Conservation (phyloP, 345 rosid genomes). For the Bretschneidera sinensis region DNA sequence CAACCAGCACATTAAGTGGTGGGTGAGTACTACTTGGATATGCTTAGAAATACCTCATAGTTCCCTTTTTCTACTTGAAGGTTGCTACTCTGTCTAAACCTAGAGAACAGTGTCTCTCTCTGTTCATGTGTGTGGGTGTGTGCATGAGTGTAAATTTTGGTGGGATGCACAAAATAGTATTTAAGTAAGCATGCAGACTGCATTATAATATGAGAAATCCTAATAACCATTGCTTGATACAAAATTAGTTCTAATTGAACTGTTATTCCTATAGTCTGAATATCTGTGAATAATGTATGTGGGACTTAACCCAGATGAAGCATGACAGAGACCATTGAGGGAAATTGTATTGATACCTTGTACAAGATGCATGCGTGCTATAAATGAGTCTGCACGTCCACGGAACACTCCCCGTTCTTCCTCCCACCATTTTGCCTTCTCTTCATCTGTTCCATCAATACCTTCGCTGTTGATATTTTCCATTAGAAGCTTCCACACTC, state of each 20-base stretch:
- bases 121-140: background rate
- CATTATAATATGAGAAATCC: background rate
- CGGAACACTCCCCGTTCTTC: conserved; percentile 71
- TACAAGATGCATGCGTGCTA: conserved; percentile 94
- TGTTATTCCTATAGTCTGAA: background rate
- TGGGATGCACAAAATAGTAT: background rate
- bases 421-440: conserved; percentile 71
- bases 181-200: background rate
- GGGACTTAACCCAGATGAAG: background rate
- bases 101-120: too few relatives aligned
- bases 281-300: too few relatives aligned
- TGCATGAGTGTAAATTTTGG: too few relatives aligned
- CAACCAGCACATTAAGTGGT: background rate
- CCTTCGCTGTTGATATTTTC: conserved; percentile 65
- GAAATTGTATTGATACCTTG: conserved; percentile 54
- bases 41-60: too few relatives aligned
- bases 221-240: background rate
- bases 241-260: background rate
- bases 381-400: conserved; percentile 83
- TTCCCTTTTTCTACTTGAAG: too few relatives aligned
- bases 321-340: background rate
- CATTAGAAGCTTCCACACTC: conserved; percentile 80
- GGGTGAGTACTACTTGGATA: too few relatives aligned
- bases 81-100: too few relatives aligned
- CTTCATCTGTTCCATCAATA: conserved; percentile 65